A percentile compares a stretch with the other conserved stretches of the same genome.
These are phyloP conservation scores for Kodamaea plutei DNA, from an alignment of 1,139 yeast species.

Conservation along the genomic window DNA sequence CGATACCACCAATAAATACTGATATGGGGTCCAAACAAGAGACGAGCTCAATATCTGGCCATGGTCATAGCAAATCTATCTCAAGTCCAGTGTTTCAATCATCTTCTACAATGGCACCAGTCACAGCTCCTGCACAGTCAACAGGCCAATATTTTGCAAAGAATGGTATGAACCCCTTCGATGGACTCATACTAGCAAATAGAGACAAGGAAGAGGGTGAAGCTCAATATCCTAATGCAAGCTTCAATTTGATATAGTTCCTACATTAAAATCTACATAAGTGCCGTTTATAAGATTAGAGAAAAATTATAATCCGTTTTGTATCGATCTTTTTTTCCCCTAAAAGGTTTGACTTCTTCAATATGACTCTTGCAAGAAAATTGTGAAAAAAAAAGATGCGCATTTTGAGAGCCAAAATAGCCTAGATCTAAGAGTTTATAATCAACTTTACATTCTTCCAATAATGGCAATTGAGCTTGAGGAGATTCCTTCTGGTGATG, in stretches of 20 bases:
- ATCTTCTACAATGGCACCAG: background rate
- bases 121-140: constrained; percentile 22
- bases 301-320: too few relatives aligned
- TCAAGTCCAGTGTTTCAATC: constrained; percentile 12
- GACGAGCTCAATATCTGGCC: constrained; percentile 5
- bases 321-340: too few relatives aligned
- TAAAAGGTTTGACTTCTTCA: too few relatives aligned
- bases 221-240: constrained; percentile 8
- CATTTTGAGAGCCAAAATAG: too few relatives aligned
- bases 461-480: constrained; percentile 43
- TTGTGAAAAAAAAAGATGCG: too few relatives aligned
- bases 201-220: constrained; percentile 12
- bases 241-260: constrained; percentile 11
- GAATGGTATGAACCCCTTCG: constrained; percentile 41
- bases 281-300: too few relatives aligned
- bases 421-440: too few relatives aligned
- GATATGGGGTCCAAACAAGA: constrained; percentile 4
- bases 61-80: constrained; percentile 2
- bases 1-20: constrained; percentile 3
- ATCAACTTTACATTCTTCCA: too few relatives aligned
- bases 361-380: too few relatives aligned
- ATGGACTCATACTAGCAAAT: constrained; percentile 34
- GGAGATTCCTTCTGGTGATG: constrained; percentile 39
- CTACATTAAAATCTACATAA: too few relatives aligned
- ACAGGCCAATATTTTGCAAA: constrained; percentile 35